Conservation (phyloP, 441 rosid genomes). For the Arabidopsis lyrata region DNA sequence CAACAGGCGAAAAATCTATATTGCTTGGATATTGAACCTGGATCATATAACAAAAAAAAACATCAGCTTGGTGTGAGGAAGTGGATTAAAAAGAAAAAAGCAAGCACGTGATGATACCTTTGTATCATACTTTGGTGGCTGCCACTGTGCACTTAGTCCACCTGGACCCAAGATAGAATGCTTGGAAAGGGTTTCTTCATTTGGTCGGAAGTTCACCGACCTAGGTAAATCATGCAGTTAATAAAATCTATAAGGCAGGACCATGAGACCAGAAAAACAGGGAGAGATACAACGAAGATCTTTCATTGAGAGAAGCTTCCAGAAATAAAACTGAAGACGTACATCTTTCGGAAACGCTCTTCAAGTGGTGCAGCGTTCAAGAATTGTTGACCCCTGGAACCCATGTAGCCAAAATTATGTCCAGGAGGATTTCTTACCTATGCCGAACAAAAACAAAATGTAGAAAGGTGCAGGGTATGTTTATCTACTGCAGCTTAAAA, state of each 20-base stretch:
- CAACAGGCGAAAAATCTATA: conserved; percentile 80
- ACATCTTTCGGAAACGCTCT: conserved; percentile 72
- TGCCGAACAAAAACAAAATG: conserved; percentile 30
- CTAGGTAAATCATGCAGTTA: conserved; percentile 52
- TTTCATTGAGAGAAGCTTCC: neutral
- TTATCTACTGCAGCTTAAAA: conserved; percentile 34
- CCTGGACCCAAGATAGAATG: conserved; percentile 93
- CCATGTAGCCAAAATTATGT: conserved; percentile 53
- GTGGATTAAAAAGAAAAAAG: conserved; percentile 10
- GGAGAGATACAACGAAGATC: conserved; percentile 8
- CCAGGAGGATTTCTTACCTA: conserved; percentile 64
- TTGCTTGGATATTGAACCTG: conserved; percentile 87
- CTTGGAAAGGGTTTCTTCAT: conserved; percentile 84
- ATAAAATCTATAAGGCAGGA: conserved; percentile 32
- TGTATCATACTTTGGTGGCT: conserved; percentile 68
- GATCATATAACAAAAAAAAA: conserved; percentile 31
- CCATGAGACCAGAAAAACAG: conserved; percentile 16
- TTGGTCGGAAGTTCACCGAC: conserved; percentile 73
- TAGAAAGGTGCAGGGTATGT: conserved; percentile 14
- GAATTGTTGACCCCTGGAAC: conserved; percentile 55
- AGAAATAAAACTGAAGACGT: conserved; percentile 40
- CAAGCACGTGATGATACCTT: conserved; percentile 54
- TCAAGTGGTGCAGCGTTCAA: conserved; percentile 56
- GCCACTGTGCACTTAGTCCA: conserved; percentile 88
- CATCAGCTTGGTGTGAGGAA: conserved; percentile 42